Evolutionary conservation across 2,329 filamentous ascomycete genomes (phyloP), one percentile per base, ranked within the genome.

Genomic region (Paracoccidioides brasiliensis): DNA sequence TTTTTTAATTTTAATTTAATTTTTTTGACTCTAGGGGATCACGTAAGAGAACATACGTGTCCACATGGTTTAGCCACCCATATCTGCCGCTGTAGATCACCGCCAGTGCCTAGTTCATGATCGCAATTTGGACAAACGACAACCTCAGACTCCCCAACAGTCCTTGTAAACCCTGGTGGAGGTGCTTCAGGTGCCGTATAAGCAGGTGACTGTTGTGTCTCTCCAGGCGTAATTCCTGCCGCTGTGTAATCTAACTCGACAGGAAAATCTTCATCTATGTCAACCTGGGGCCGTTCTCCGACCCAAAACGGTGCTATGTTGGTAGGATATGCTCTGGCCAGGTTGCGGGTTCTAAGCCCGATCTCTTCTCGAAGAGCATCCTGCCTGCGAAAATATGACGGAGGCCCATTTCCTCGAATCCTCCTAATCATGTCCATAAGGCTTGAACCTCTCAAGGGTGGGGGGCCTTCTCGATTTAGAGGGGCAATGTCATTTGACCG

Each of bases 41-140:
- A 14, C 43, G 10, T 32, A 30, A 57, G 32, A 41, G 43, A 45
- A 76, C 80, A 70, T 79, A 97, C 93, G 74, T 98, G 93, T 60
- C 93, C 93, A 68, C 93, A 98, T 53, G 79, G 79, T 70, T 90
- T 95, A 40, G 93, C 78, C 0, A 93, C 85, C 90, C 90, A 97
- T 59, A 97, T 91, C 64, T 95, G 86, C 66, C 88, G 84, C 70
- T 95, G 90, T 38, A 75, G 67, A 28, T 78, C 76, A 55, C 78
- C 82, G 12, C 90, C 86, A 52, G 85, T 82, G 5, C 88, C 86
- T 14, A 98, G 74, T 70, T 97, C 91, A 57, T 87, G 80, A 15
- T 86, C 84, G 64, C 93, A 98, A 57, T 88, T 88, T 0, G 91
- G 88, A 67, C 93, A 98, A 0, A 95, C 78, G 2, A 91, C 78